Conservation (phyloP, 345 rosid genomes). For the Erysimum cheiranthoides region DNA sequence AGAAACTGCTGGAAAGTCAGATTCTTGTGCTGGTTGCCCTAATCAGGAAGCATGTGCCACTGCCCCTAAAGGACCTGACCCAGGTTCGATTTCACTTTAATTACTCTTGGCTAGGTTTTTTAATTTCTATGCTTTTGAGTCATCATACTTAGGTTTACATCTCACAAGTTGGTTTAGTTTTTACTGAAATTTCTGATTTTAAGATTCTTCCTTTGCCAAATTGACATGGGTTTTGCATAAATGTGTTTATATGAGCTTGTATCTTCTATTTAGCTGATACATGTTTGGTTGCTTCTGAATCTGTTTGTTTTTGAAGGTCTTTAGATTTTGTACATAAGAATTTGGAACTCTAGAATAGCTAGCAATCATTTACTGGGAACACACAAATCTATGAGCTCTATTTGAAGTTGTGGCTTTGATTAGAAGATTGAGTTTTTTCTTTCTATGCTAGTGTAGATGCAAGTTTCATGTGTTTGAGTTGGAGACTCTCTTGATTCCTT, state of each 20-base stretch:
- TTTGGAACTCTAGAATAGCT: neutral
- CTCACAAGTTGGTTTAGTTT: neutral
- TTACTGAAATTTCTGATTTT: neutral
- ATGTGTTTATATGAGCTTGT: neutral
- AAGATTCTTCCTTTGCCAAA: neutral
- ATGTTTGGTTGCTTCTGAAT: neutral
- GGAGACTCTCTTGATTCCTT: neutral
- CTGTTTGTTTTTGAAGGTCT: neutral
- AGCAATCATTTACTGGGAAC: neutral
- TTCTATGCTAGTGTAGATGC: neutral
- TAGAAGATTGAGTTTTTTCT: neutral
- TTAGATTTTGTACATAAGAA: neutral
- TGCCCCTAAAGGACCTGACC: conserved; percentile 97
- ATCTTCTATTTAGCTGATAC: neutral
- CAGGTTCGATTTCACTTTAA: conserved; percentile 54
- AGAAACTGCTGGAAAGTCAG: conserved; percentile 82
- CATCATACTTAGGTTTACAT: neutral
- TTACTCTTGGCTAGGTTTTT: neutral
- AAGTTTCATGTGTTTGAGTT: neutral
- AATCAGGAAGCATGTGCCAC: conserved; percentile 89
- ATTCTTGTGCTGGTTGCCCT: conserved; percentile 88
- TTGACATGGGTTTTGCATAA: neutral
- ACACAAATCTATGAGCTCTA: neutral
- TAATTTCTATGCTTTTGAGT: neutral
- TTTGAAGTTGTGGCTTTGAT: conserved; percentile 7